phyloP scores from a whole-genome alignment of 768 basidiomycete species.

The Xerocomus potaroensis region DNA sequence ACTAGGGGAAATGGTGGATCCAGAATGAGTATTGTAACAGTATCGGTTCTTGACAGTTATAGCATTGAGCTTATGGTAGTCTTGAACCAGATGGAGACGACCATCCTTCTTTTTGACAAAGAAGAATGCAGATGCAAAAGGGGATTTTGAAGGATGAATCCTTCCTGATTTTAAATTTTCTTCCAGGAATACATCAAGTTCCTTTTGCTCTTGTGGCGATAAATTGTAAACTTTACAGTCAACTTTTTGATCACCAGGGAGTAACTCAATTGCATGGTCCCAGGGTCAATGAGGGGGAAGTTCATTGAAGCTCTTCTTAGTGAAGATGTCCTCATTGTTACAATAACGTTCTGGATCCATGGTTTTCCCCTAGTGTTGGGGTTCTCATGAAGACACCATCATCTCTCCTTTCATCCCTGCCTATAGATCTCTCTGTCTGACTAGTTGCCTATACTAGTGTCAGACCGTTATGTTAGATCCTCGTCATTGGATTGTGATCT shows the following conservation, averaged over 20 bases:
- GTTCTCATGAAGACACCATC: slow-evolving; percentile 21
- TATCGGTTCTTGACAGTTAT: not conserved
- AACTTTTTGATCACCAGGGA: not conserved
- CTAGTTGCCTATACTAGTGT: too few species aligned
- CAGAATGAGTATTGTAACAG: too few species aligned
- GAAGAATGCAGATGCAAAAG: not conserved
- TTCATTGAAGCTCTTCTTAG: slow-evolving; percentile 16
- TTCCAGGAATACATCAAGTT: slow-evolving; percentile 19
- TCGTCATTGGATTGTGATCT: too few species aligned
- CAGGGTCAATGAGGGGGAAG: slow-evolving; percentile 13
- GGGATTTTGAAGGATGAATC: not conserved
- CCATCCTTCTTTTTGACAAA: not conserved
- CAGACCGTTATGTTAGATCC: too few species aligned
- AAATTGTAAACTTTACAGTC: slow-evolving; percentile 8
- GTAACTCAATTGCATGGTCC: slow-evolving; percentile 8
- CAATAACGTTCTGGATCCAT: too few species aligned
- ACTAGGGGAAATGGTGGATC: too few species aligned
- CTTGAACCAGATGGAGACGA: not conserved
- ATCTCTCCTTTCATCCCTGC: too few species aligned
- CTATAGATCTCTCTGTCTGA: too few species aligned
- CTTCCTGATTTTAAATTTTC: slow-evolving; percentile 15
- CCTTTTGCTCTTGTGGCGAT: slow-evolving; percentile 16
- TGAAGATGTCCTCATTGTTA: slow-evolving; percentile 18
- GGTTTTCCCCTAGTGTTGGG: too few species aligned
- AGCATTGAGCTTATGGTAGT: not conserved